These are phyloP conservation scores for Alternaria consortialis DNA, from an alignment of 2,329 filamentous ascomycete species.

Conservation along the genomic window DNA sequence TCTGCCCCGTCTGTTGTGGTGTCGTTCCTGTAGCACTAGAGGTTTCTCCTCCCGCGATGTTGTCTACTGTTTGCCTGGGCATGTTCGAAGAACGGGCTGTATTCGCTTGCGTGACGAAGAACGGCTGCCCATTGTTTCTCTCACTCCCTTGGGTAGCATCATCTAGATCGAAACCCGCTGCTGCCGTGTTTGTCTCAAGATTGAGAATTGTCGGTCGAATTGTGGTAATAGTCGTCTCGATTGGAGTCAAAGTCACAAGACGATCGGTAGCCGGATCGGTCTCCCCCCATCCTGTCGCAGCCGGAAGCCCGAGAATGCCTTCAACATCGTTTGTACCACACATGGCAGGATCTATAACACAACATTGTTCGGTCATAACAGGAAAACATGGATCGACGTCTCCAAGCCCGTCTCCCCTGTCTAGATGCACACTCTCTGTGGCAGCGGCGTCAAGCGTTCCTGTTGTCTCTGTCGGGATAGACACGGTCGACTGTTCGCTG, in stretches of 20 bases:
- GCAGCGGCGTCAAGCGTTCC: background rate
- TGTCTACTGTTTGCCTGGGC: background rate
- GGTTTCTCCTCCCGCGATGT: background rate
- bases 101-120: background rate
- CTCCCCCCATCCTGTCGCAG: slow-evolving; percentile 27
- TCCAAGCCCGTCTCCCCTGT: background rate
- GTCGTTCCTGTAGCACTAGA: background rate
- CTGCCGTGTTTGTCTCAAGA: slow-evolving; percentile 23
- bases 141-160: background rate
- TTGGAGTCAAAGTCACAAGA: slow-evolving; percentile 8
- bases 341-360: background rate
- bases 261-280: background rate
- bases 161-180: background rate
- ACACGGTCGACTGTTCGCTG: background rate
- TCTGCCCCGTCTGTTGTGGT: slow-evolving; percentile 12
- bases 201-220: slow-evolving; percentile 27
- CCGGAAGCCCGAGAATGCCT: slow-evolving; percentile 8
- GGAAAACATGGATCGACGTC: background rate
- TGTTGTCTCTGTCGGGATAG: background rate
- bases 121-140: background rate
- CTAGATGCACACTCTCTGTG: background rate
- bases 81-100: background rate
- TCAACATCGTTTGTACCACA: background rate
- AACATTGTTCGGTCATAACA: background rate
- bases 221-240: slow-evolving; percentile 20